Evolutionary conservation across 2,329 filamentous ascomycete species (phyloP), one percentile per base, ranked within the genome.

Genomic region (Macrophomina pseudophaseolina): DNA sequence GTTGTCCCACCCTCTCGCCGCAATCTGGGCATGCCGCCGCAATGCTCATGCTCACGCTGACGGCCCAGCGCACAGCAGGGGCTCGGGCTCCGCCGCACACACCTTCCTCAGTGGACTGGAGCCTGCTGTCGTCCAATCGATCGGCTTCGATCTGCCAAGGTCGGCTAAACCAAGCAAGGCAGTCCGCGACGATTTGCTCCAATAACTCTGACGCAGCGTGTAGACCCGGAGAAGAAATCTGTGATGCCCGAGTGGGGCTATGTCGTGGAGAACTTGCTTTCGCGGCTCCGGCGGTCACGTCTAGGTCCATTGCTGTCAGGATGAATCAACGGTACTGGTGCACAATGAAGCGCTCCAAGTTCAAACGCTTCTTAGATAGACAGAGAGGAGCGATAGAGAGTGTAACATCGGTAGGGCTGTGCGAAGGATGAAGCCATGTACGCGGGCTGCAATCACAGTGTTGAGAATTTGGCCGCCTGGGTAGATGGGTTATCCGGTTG

Each of bases 131-230:
- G 9, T 62, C 58, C 58, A 62, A 62, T 62, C 58, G 44, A 49
- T 62, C 42, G 28, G 11, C 44, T 40, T 62, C 58, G 58, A 62
- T 62, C 44, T 62, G 58, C 58, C 58, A 62, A 62, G 58, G 30
- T 40, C 44, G 30, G 44, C 58, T 62, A 62, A 40, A 8, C 58
- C 42, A 38, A 40, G 30, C n/a, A 12, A 11, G 58, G 58, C 30
- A 62, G 58, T 49, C 44, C 58, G 58, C 58, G 58, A 49, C 58
- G 44, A 49, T 38, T 16, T 49, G 32, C 44, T 49, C 30, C 16
- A 30, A 51, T 48, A 62, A 30, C 58, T 62, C 23, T 48, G 40
- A 48, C 12, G 40, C 23, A 16, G 18, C 33, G 11, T 16, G 42
- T 38, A 16, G 6, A 51, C 58, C 58, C 58, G 58, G 18, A 1